A percentile compares a stretch with the other conserved stretches of the same genome.
Evolutionary conservation across 2,329 filamentous ascomycete genomes (phyloP).

Genomic region (Fusarium heterosporum): DNA sequence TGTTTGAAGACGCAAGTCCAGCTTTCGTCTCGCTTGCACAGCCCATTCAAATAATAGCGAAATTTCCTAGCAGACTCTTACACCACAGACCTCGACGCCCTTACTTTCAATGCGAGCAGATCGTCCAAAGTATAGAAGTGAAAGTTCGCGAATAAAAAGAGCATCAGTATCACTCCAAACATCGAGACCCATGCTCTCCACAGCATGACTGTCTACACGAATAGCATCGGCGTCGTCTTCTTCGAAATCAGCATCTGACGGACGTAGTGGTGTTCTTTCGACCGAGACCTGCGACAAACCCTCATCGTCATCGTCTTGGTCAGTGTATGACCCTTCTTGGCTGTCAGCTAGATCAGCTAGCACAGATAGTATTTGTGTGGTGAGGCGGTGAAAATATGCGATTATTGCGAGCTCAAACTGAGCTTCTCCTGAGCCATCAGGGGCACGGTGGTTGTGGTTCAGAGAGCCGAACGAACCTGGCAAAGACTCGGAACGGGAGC

Average conservation of each 20-base stretch:
- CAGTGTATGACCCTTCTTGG: conserved; percentile 57
- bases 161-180: conserved; percentile 79
- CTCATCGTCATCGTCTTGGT: conserved; percentile 51
- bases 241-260: conserved; percentile 37
- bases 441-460: conserved; percentile 50
- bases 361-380: conserved; percentile 71
- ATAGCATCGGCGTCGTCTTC: conserved; percentile 57
- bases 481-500: conserved; percentile 52
- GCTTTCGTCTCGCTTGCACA: conserved; percentile 38
- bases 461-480: conserved; percentile 61
- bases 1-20: conserved; percentile 43
- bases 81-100: conserved; percentile 79
- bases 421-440: conserved; percentile 58
- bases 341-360: conserved; percentile 70
- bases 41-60: conserved; percentile 1
- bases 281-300: conserved; percentile 50
- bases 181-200: conserved; percentile 80
- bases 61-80: conserved; percentile 70
- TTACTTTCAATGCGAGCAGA: conserved; percentile 73
- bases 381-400: conserved; percentile 84
- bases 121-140: conserved; percentile 74
- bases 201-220: conserved; percentile 70
- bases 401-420: conserved; percentile 76
- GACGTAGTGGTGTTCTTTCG: conserved; percentile 47
- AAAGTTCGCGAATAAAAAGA: conserved; percentile 73